Conservation (phyloP, 106 monocot species). For the Alisma plantagoaquatica region DNA sequence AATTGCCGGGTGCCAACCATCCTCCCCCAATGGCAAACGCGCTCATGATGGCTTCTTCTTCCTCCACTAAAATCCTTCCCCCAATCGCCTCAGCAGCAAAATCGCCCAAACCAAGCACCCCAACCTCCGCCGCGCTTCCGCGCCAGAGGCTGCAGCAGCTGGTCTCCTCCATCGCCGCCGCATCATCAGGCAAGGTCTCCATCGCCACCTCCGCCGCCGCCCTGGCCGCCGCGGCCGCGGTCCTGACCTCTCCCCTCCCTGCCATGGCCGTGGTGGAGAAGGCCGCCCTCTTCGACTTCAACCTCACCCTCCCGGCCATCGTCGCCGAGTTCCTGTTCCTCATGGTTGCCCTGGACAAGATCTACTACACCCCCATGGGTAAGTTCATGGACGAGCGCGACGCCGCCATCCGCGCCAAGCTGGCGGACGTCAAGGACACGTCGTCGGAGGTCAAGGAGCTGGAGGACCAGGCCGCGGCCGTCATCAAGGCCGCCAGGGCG, state of each 20-base stretch:
- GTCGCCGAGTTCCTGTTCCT: slow-evolving; percentile 81
- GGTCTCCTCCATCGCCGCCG: slow-evolving; percentile 1
- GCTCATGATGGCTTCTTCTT: slow-evolving; percentile 50
- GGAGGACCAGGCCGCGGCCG: slow-evolving; percentile 80
- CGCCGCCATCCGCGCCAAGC: slow-evolving; percentile 59
- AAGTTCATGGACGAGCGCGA: slow-evolving; percentile 96
- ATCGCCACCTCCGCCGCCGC: slow-evolving; percentile 2
- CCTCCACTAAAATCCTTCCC: slow-evolving; percentile 7
- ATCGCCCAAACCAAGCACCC: neutral
- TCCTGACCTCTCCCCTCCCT: slow-evolving; percentile 37
- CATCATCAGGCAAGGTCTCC: neutral
- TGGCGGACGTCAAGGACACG: slow-evolving; percentile 81
- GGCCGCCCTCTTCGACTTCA: slow-evolving; percentile 96
- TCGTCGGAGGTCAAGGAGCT: slow-evolving; percentile 87
- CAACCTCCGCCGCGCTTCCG: neutral
- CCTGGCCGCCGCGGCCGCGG: slow-evolving; percentile 7
- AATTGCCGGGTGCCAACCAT: neutral
- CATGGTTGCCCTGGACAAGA: slow-evolving; percentile 93
- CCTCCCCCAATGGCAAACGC: slow-evolving; percentile 25
- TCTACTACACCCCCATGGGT: slow-evolving; percentile 89
- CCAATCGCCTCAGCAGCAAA: neutral
- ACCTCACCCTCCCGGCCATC: slow-evolving; percentile 86
- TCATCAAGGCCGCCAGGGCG: slow-evolving; percentile 83
- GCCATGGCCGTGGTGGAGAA: slow-evolving; percentile 79
- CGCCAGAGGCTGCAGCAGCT: slow-evolving; percentile 7